These are phyloP conservation scores for Solidago caesia DNA, from an alignment of 129 eudicot species.

Conservation along the genomic window DNA sequence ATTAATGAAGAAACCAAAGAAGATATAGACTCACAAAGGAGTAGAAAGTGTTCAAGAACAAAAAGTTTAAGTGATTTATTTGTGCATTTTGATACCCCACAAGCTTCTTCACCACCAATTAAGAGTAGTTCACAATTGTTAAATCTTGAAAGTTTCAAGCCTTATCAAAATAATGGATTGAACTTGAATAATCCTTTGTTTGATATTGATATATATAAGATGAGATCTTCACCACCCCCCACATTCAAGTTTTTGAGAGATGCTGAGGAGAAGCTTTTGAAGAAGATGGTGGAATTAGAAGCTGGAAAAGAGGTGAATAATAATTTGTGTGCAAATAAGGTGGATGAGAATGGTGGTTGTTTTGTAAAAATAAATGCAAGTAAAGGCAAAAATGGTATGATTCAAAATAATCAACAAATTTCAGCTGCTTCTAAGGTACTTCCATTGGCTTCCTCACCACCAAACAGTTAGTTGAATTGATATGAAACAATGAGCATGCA, in stretches of 20 bases:
- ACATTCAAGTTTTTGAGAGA: slow-evolving; percentile 79
- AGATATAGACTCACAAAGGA: slow-evolving; percentile 75
- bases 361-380: slow-evolving; percentile 9
- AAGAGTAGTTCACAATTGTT: slow-evolving; percentile 13
- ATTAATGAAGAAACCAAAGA: slow-evolving; percentile 86
- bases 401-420: slow-evolving; percentile 25
- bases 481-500: background rate
- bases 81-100: slow-evolving; percentile 35
- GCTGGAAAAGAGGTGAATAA: slow-evolving; percentile 40
- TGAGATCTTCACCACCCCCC: slow-evolving; percentile 93
- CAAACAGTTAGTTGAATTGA: slow-evolving; percentile 29
- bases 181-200: slow-evolving; percentile 55
- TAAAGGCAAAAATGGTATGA: slow-evolving; percentile 31
- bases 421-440: slow-evolving; percentile 57
- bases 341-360: slow-evolving; percentile 2
- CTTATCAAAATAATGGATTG: slow-evolving; percentile 35
- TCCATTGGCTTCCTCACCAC: slow-evolving; percentile 64
- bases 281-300: slow-evolving; percentile 46
- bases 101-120: slow-evolving; percentile 40
- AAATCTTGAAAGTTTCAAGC: slow-evolving; percentile 29
- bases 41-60: slow-evolving; percentile 79
- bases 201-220: slow-evolving; percentile 44
- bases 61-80: slow-evolving; percentile 73
- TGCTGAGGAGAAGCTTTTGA: slow-evolving; percentile 78
- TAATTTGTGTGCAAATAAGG: too few species aligned